Base-by-base conservation (phyloP, 768 basidiomycete species). In the Rhodotorula diobovata region DNA sequence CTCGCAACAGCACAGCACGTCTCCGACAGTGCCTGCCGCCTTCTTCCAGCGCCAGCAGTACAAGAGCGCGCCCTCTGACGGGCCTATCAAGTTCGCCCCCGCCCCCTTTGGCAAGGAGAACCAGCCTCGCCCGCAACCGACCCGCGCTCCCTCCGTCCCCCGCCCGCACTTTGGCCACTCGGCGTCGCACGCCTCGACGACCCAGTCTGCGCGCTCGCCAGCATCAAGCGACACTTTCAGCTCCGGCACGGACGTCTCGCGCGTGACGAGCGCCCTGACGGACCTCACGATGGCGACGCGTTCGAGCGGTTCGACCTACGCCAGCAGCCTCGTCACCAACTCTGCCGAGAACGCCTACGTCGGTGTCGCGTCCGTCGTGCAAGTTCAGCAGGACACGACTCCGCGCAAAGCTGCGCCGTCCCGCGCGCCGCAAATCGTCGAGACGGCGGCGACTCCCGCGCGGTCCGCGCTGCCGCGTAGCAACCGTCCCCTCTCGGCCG, bases 271-370 rank as follows among this genome's bases (percentile, higher is more conserved):
- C 51, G 66, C 34, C 15, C 4, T 60, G 25, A 65, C 59, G 34
- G 67, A 43, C 21, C 8, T 69, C 28, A 73, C 72, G 43, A 73
- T 73, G 67, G 72, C 72, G 43, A 73, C 72, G 1, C 54, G 72
- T 2, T 73, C 72, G 55, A 65, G 63, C 67, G 41, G 50, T 18
- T 73, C 72, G 28, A 73, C 72, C 4, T 64, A 73, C 37, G 61
- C 72, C 1, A 48, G 32, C 34, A 37, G 46, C 20, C 46, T 65
- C 37, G 54, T 62, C 5, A n/a, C 72, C 18, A 58, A 34, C 43
- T 68, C 61, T 0, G 61, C 67, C 28, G 68, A 55, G 35, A 16
- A 23, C 15, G 60, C 66, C 8, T 43, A 48, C 28, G 41, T 68
- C 23, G 60, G 50, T 48, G 57, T 48, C 12, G 66, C 71, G 0